Conservation (phyloP, 2,329 filamentous ascomycete species). For the Ophiocordyceps australis region DNA sequence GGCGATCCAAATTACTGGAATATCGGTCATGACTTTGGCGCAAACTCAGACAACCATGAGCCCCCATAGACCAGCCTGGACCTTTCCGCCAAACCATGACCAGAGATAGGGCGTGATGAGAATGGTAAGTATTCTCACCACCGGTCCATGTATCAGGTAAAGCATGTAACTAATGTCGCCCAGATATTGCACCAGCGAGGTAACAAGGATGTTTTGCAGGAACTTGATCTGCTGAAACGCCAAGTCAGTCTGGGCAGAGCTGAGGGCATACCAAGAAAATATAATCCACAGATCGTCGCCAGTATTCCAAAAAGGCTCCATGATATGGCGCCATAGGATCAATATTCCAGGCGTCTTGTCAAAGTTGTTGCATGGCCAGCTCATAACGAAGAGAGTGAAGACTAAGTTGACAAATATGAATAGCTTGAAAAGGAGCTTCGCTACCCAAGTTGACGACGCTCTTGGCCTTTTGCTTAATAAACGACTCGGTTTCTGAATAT, state of each 20-base stretch:
- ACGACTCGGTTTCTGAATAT: not conserved
- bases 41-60: not conserved
- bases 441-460: not conserved
- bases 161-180: not conserved
- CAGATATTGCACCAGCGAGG: not conserved
- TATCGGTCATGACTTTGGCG: not conserved
- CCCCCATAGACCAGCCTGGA: not conserved
- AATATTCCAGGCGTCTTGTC: not conserved
- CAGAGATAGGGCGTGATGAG: not conserved
- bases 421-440: not conserved
- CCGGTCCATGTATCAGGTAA: not conserved
- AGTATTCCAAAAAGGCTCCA: not conserved
- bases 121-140: not conserved
- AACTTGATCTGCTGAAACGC: not conserved
- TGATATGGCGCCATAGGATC: not conserved
- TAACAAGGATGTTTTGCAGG: not conserved
- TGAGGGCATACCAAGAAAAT: not conserved
- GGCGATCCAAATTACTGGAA: not conserved
- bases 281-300: not conserved
- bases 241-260: not conserved
- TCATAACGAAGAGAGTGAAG: not conserved
- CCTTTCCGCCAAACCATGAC: not conserved
- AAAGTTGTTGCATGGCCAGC: not conserved
- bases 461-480: too few relatives aligned
- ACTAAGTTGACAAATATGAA: not conserved